Percentiles rank a stretch among this genome's conserved stretches.
These are phyloP conservation scores for Magnaporthales sp. DNA, from an alignment of 2,329 filamentous ascomycete species.

Conservation along the genomic window DNA sequence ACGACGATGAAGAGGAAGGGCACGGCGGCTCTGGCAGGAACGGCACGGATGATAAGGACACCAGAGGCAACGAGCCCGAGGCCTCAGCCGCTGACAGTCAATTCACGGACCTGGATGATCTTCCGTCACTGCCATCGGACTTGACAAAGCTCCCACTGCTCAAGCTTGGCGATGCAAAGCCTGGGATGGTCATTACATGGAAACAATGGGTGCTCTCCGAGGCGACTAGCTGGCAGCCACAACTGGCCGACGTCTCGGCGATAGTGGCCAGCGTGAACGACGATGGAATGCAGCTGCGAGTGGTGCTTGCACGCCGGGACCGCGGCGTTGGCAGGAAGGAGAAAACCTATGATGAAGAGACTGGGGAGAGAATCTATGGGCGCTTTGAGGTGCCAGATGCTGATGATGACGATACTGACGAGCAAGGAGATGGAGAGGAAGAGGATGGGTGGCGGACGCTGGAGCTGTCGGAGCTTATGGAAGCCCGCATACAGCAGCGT, in stretches of 20 bases:
- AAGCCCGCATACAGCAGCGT: constrained; percentile 55
- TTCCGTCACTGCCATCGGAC: constrained; percentile 54
- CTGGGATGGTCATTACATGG: constrained; percentile 62
- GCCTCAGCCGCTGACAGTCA: constrained; percentile 24
- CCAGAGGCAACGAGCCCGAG: background rate
- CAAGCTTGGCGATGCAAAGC: constrained; percentile 33
- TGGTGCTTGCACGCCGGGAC: constrained; percentile 64
- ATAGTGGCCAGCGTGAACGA: constrained; percentile 49
- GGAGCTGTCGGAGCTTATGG: constrained; percentile 53
- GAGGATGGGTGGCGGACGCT: constrained; percentile 53
- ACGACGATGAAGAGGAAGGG: constrained; percentile 24
- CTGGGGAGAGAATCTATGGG: constrained; percentile 65
- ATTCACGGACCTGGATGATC: constrained; percentile 45
- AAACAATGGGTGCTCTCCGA: constrained; percentile 53
- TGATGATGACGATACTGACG: constrained; percentile 40
- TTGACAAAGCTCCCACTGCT: constrained; percentile 43
- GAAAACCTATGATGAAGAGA: constrained; percentile 53
- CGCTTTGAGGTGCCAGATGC: constrained; percentile 65
- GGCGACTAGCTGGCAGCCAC: constrained; percentile 58
- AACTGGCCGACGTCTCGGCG: constrained; percentile 56
- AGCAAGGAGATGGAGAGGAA: constrained; percentile 38
- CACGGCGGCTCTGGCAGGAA: constrained; percentile 14
- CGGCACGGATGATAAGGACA: background rate
- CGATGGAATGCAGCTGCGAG: constrained; percentile 39
- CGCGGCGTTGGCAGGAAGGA: constrained; percentile 45